Evolutionary conservation across 176 grass and related monocot species (phyloP).

Genomic region (Eremochloa ophiuroides): DNA sequence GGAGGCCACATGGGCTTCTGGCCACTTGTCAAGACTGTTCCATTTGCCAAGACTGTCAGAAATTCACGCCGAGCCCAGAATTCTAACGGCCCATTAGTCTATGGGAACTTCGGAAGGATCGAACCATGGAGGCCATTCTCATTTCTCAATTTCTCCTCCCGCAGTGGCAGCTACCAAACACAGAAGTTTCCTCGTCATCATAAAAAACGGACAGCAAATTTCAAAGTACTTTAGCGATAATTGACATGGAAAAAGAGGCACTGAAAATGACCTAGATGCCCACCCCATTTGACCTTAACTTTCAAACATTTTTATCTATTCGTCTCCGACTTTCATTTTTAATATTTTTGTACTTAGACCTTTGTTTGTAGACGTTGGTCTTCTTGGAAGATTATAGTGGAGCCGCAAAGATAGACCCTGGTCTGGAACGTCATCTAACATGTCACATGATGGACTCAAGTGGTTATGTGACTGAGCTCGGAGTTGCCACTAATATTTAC

Average conservation of each 20-base stretch:
- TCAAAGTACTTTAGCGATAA: background rate
- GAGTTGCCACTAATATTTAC: too few species aligned
- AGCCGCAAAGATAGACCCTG: background rate
- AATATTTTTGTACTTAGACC: background rate
- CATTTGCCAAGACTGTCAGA: background rate
- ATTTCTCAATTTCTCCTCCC: background rate
- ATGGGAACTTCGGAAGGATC: background rate
- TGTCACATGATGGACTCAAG: too few species aligned
- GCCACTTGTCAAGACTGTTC: background rate
- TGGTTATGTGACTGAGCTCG: too few species aligned
- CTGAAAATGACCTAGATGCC: background rate
- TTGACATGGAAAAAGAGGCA: background rate
- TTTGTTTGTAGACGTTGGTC: background rate
- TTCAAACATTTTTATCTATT: background rate
- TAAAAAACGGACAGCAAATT: background rate
- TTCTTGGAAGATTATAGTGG: background rate
- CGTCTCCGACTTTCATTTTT: background rate
- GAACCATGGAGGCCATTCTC: background rate
- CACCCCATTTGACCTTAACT: background rate
- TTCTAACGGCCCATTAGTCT: background rate
- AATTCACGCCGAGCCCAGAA: background rate
- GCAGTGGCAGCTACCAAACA: background rate
- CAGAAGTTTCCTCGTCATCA: background rate
- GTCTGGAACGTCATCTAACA: background rate
- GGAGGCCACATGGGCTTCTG: background rate